Evolutionary conservation across 2,329 filamentous ascomycete genomes (phyloP).

Genomic region (Fusarium pseudonygamai): DNA sequence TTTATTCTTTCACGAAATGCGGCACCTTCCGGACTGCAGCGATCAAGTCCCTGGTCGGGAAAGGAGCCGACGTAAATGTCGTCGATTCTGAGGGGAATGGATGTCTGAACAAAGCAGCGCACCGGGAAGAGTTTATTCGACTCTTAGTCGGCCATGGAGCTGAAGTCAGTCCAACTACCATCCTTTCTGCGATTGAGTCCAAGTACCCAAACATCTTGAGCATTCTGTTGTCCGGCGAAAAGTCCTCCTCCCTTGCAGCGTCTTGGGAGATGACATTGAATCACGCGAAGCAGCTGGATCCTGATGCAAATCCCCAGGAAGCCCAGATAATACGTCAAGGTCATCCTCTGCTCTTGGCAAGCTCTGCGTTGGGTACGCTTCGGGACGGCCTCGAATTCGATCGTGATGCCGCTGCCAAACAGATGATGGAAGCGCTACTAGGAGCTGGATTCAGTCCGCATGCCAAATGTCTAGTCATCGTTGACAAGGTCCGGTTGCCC

Average conservation of each 20-base stretch:
- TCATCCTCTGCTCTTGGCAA: slow-evolving; percentile 6
- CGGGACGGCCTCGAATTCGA: not conserved
- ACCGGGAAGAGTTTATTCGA: not conserved
- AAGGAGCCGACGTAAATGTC: slow-evolving; percentile 24
- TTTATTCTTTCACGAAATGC: not conserved
- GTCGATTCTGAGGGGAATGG: not conserved
- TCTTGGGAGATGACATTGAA: slow-evolving; percentile 3
- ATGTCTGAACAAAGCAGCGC: slow-evolving; percentile 14
- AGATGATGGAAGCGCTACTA: slow-evolving; percentile 8
- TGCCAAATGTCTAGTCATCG: not conserved
- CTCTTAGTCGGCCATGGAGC: slow-evolving; percentile 24
- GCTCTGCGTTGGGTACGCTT: not conserved
- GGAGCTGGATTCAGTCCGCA: slow-evolving; percentile 12
- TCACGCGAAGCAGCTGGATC: not conserved
- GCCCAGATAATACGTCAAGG: not conserved
- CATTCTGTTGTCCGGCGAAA: slow-evolving; percentile 13
- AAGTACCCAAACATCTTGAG: not conserved
- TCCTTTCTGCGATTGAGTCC: not conserved
- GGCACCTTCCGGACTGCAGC: not conserved
- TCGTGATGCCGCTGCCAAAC: too few species aligned
- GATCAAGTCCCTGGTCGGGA: not conserved
- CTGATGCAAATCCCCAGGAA: not conserved
- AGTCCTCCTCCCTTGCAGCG: not conserved
- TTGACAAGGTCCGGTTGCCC: not conserved
- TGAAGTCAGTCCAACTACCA: not conserved